Evolutionary conservation across 345 rosid species (phyloP).

Genomic region (Erucastrum elatum): DNA sequence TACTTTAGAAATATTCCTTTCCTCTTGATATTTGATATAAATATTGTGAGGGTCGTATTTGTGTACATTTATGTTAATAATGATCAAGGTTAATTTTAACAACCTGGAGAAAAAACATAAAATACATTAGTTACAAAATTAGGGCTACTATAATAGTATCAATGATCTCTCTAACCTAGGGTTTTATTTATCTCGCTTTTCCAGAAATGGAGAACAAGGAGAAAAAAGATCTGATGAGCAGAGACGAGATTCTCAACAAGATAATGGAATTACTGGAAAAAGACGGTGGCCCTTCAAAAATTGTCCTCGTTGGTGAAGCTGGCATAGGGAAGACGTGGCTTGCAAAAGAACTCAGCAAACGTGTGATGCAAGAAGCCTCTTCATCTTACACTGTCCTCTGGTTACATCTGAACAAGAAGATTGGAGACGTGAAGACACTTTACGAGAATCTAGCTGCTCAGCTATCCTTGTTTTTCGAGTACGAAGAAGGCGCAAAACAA

Average conservation of each 20-base stretch:
- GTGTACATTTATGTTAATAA: neutral
- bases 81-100: neutral
- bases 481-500: conserved; percentile 40
- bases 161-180: neutral
- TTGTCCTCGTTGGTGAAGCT: conserved; percentile 36
- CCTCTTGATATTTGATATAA: neutral
- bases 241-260: conserved; percentile 6
- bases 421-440: conserved; percentile 10
- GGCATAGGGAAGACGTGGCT: conserved; percentile 44
- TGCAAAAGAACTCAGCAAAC: conserved; percentile 25
- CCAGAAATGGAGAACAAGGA: conserved; percentile 20
- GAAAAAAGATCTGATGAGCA: neutral
- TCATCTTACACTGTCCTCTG: conserved; percentile 18
- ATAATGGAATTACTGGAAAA: neutral
- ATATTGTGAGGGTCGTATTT: neutral
- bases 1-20: neutral
- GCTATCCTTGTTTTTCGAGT: conserved; percentile 27
- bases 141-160: neutral
- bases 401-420: conserved; percentile 34
- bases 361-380: neutral
- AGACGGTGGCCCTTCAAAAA: conserved; percentile 16
- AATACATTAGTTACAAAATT: neutral
- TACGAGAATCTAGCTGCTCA: conserved; percentile 43
- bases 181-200: neutral
- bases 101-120: neutral